A percentile compares a stretch with the other conserved stretches of the same genome.
Conservation (phyloP, 192 early-diverging fungal genomes). For the Coemansia aciculifera region DNA sequence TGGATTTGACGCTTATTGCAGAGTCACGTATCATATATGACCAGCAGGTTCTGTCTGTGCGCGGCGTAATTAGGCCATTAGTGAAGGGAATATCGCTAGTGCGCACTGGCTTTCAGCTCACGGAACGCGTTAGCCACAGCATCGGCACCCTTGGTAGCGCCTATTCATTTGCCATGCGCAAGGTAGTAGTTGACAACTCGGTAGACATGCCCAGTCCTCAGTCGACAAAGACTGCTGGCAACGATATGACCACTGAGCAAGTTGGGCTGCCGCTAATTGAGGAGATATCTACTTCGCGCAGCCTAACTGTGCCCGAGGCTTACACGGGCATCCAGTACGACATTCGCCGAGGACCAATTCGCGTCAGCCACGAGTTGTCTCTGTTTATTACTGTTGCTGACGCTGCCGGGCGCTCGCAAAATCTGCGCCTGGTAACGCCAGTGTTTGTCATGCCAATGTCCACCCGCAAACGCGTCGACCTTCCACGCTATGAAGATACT, state of each 20-base stretch:
- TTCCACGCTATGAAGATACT: constrained; percentile 47
- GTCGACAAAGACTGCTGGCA: background rate
- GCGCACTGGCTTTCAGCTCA: constrained; percentile 41
- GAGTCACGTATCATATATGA: constrained; percentile 41
- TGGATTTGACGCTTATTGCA: constrained; percentile 36
- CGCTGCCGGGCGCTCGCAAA: constrained; percentile 19
- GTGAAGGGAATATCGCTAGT: constrained; percentile 38
- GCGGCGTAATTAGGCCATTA: constrained; percentile 39
- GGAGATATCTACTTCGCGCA: constrained; percentile 33
- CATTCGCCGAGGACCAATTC: constrained; percentile 41
- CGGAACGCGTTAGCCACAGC: constrained; percentile 24
- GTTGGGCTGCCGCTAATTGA: constrained; percentile 27
- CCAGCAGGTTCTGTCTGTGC: constrained; percentile 39
- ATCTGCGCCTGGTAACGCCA: constrained; percentile 47
- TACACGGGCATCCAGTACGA: constrained; percentile 53
- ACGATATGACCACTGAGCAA: constrained; percentile 1
- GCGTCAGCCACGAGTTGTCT: constrained; percentile 37
- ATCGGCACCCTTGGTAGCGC: constrained; percentile 14
- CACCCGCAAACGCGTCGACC: constrained; percentile 21
- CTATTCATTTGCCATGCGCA: constrained; percentile 6
- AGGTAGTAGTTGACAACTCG: constrained; percentile 24
- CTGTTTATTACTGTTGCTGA: constrained; percentile 36
- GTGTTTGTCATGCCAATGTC: constrained; percentile 41
- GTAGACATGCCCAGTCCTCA: constrained; percentile 14
- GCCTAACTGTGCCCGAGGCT: constrained; percentile 33